Base-by-base conservation (phyloP, 805 yeast genomes). In the Candida railenensis region DNA sequence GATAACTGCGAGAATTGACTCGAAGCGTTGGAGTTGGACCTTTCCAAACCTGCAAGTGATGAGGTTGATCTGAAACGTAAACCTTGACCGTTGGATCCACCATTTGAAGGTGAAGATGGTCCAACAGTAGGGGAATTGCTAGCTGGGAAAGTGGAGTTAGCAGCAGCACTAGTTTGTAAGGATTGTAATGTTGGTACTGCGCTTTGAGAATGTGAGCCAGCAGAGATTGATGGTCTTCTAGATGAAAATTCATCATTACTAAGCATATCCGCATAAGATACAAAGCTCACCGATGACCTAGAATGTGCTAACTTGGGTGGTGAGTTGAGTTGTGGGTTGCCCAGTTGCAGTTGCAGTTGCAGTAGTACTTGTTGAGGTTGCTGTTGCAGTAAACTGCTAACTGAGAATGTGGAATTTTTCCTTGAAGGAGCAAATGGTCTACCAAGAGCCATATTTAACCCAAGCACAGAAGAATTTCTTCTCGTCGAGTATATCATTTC, bases 221-320 rank as follows among this genome's bases (percentile, higher is more conserved):
- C 72, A 4, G 56, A 52, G 53, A 74, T 63, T 22, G 69, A 76
- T 5, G 90, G 90, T 63, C 89, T 76, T 63, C 87, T 77, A 9
- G n/a, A 15, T 44, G 80, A 74, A 43, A 64, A 72, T 56, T 83
- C 86, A 62, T 85, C 92, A 54, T 80, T 82, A 52, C 73, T 78
- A 49, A 86, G 76, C 79, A 88, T 77, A 55, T 88, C 96, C 3
- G 92, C 95, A 62, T 85, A 88, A 2, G 90, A 83, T 58, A 81
- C 85, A 60, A 87, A 87, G 34, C 76, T 71, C 18, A 76, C 64
- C 1, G 71, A 59, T 3, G 74, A 68, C 39, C 63, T 63, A 11
- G 73, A 63, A 40, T 58, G 53, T 21, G 66, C 60, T 28, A 73
- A 65, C 42, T 66, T 66, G 15, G 76, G 74, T 5, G 78, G 75